These are phyloP conservation scores for Colletotrichum viniferum DNA, from an alignment of 2,329 filamentous ascomycete genomes.

Conservation along the genomic window DNA sequence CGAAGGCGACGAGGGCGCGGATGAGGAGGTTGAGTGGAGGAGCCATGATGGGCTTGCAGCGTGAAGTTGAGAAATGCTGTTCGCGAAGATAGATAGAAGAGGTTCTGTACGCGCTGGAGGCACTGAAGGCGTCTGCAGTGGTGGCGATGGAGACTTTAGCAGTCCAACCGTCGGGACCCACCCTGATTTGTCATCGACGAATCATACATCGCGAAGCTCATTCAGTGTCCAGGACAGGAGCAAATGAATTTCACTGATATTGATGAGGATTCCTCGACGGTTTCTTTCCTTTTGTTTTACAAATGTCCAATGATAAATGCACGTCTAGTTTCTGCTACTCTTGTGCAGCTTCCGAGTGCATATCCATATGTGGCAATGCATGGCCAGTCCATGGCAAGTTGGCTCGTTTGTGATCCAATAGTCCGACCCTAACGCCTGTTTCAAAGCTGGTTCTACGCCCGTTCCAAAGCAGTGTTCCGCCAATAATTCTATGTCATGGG, in stretches of 20 bases:
- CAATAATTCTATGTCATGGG: not conserved
- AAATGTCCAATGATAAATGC: not conserved
- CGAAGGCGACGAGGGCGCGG: conserved; percentile 16
- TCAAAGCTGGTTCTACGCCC: not conserved
- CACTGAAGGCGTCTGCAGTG: not conserved
- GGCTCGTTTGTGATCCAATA: not conserved
- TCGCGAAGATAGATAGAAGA: not conserved
- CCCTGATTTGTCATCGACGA: not conserved
- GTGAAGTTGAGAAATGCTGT: not conserved
- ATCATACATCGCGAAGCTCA: not conserved
- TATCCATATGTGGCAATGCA: not conserved
- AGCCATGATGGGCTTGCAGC: not conserved
- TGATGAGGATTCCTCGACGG: too few species aligned
- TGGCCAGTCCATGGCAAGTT: not conserved
- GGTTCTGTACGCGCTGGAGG: not conserved
- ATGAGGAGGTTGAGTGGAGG: conserved; percentile 5
- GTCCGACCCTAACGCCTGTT: not conserved
- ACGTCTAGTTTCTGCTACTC: not conserved
- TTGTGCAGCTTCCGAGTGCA: not conserved
- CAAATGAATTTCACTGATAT: too few species aligned
- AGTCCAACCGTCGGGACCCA: not conserved
- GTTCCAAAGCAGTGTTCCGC: not conserved
- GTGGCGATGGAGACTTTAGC: not conserved
- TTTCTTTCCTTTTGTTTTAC: too few species aligned
- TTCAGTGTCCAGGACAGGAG: not conserved